phyloP scores from a whole-genome alignment of 305 asterid genomes.

The Petunia hybrid region DNA sequence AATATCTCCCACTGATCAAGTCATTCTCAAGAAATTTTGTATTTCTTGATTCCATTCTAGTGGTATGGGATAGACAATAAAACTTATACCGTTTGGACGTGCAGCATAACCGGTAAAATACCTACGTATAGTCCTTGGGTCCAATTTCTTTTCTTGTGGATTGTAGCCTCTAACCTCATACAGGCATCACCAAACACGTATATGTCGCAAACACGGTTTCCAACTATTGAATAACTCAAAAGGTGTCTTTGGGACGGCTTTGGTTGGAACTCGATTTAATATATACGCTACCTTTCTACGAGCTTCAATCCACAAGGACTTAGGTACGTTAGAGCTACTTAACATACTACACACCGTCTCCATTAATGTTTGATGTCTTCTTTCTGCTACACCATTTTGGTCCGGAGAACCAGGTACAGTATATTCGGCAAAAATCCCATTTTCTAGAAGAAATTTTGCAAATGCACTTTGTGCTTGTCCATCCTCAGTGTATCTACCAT shows the following conservation, averaged over 20 bases:
- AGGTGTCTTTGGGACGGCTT: no score
- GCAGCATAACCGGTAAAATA: slow-evolving; percentile 8
- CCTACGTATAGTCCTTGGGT: slow-evolving; percentile 11
- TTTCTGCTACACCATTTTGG: slow-evolving; percentile 3
- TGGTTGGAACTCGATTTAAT: background rate
- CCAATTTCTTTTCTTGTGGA: no score
- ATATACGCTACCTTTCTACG: background rate
- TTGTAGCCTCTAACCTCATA: background rate
- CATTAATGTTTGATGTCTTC: no score
- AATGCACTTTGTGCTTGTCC: background rate
- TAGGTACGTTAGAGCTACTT: background rate
- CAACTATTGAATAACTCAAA: no score
- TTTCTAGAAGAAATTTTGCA: background rate
- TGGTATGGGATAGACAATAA: background rate
- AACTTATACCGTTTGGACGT: background rate
- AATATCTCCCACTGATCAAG: slow-evolving; percentile 4
- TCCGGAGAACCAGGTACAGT: slow-evolving; percentile 22
- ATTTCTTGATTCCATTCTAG: slow-evolving; percentile 17
- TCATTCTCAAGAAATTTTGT: background rate
- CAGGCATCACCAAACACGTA: background rate
- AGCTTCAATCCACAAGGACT: background rate
- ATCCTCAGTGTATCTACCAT: background rate
- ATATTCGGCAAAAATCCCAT: slow-evolving; percentile 23
- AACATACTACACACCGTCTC: slow-evolving; percentile 22
- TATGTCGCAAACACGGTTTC: no score